Percentiles rank a stretch among this genome's conserved stretches.
phyloP scores from a whole-genome alignment of 176 grass and related monocot species.

The Aegilops tauschii region DNA sequence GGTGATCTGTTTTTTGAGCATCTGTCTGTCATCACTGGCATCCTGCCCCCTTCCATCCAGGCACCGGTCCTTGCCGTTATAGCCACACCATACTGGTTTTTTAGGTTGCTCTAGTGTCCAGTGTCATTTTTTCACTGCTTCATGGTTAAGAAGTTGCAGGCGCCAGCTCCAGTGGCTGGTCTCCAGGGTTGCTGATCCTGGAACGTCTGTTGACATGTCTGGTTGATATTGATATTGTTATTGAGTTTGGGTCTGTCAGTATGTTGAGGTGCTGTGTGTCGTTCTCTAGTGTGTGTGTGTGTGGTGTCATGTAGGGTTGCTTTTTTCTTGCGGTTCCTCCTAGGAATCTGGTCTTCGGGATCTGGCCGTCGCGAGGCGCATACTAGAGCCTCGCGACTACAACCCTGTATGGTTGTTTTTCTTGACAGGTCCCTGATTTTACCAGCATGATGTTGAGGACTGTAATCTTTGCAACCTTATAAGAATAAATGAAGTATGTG shows the following conservation, averaged over 20 bases:
- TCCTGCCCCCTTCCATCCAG: conserved; percentile 50
- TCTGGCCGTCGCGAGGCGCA: conserved; percentile 47
- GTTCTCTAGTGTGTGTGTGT: conserved; percentile 28
- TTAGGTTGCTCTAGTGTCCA: conserved; percentile 47
- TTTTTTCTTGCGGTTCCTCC: conserved; percentile 77
- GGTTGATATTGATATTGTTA: conserved; percentile 32
- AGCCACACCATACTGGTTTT: conserved; percentile 49
- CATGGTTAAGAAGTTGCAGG: conserved; percentile 40
- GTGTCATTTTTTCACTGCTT: conserved; percentile 43
- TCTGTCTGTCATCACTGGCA: conserved; percentile 49
- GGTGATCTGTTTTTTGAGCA: conserved; percentile 69
- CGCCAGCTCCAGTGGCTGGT: not conserved
- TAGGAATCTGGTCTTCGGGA: conserved; percentile 64
- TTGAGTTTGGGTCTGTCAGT: conserved; percentile 35
- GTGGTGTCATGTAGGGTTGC: conserved; percentile 52
- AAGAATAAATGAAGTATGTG: conserved; percentile 58
- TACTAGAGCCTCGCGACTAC: conserved; percentile 61
- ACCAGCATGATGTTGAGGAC: conserved; percentile 60
- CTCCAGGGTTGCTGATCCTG: conserved; percentile 5
- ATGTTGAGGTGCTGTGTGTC: conserved; percentile 27
- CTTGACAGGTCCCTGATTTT: conserved; percentile 59
- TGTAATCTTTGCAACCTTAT: conserved; percentile 64
- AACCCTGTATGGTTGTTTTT: conserved; percentile 91
- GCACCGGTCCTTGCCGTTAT: conserved; percentile 48
- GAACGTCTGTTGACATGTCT: conserved; percentile 29